Conservation (phyloP, 257 asterid species). For the Nicotiana paniculata region DNA sequence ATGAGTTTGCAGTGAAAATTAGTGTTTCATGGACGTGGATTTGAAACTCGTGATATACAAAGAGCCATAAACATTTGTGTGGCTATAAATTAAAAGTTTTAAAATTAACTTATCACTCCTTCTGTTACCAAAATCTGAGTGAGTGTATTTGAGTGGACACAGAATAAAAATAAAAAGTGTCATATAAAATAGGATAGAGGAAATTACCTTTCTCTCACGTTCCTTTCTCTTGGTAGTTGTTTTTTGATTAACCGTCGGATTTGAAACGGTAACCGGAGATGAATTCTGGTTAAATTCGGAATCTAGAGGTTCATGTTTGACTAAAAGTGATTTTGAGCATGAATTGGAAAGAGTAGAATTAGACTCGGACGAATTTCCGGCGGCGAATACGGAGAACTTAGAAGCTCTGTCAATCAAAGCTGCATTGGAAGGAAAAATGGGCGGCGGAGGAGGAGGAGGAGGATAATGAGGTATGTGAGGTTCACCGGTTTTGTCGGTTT, state of each 20-base stretch:
- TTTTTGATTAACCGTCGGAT: constrained; percentile 35
- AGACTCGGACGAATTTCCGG: constrained; percentile 31
- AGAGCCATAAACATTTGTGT: no score
- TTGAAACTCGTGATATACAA: no score
- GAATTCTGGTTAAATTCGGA: constrained; percentile 50
- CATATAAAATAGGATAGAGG: not conserved
- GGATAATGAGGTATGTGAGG: not conserved
- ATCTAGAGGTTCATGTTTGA: constrained; percentile 74
- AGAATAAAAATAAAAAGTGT: no score
- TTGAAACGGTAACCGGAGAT: constrained; percentile 40
- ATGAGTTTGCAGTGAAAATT: no score
- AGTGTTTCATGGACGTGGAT: no score
- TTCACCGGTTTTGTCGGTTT: not conserved
- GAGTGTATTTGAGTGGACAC: no score
- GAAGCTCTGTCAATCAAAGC: constrained; percentile 65
- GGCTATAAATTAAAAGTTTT: no score
- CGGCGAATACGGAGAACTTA: constrained; percentile 53
- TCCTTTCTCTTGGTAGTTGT: constrained; percentile 62
- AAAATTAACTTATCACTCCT: no score
- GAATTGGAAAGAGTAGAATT: constrained; percentile 19
- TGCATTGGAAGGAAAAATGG: constrained; percentile 52
- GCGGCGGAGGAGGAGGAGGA: constrained; percentile 35
- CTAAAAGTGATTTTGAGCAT: constrained; percentile 25
- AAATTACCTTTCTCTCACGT: constrained; percentile 69
- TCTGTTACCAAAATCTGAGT: no score